phyloP scores from a whole-genome alignment of 2,329 filamentous ascomycete genomes.

The Colletotrichum spaethianum region DNA sequence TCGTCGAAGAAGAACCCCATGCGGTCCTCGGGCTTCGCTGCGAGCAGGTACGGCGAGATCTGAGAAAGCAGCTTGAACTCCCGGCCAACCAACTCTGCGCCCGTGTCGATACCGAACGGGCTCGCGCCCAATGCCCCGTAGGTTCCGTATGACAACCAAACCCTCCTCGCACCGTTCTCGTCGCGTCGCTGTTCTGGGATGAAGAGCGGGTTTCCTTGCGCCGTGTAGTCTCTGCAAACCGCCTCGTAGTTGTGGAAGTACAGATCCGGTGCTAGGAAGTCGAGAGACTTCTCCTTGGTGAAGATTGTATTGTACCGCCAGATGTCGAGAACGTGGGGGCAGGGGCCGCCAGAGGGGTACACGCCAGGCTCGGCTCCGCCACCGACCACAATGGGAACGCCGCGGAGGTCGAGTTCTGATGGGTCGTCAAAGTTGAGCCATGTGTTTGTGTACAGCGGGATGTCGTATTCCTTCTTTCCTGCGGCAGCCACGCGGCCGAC shows the following conservation, averaged over 20 bases:
- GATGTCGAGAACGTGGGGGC: conserved; percentile 52
- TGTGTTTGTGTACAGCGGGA: conserved; percentile 53
- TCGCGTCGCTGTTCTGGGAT: conserved; percentile 68
- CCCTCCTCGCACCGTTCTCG: conserved; percentile 57
- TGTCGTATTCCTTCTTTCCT: conserved; percentile 50
- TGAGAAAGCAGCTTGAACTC: conserved; percentile 52
- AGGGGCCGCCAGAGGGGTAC: conserved; percentile 55
- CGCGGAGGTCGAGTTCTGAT: conserved; percentile 49
- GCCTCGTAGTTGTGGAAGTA: conserved; percentile 64
- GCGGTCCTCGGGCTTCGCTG: conserved; percentile 49
- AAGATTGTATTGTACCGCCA: conserved; percentile 55
- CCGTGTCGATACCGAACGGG: conserved; percentile 58
- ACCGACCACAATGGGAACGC: conserved; percentile 52
- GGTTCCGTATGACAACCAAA: conserved; percentile 59
- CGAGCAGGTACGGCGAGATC: conserved; percentile 47
- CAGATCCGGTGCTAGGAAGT: conserved; percentile 63
- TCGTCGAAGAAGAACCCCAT: conserved; percentile 57
- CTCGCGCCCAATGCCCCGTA: conserved; percentile 55
- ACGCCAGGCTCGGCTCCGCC: conserved; percentile 52
- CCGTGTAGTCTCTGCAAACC: conserved; percentile 59
- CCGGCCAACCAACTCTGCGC: conserved; percentile 47
- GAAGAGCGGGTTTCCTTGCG: conserved; percentile 61
- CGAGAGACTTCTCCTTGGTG: conserved; percentile 51
- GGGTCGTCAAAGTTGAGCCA: conserved; percentile 54
- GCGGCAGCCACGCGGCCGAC: conserved; percentile 53